These are phyloP conservation scores for Cladosporium velox DNA, from an alignment of 2,329 filamentous ascomycete species.

Conservation along the genomic window DNA sequence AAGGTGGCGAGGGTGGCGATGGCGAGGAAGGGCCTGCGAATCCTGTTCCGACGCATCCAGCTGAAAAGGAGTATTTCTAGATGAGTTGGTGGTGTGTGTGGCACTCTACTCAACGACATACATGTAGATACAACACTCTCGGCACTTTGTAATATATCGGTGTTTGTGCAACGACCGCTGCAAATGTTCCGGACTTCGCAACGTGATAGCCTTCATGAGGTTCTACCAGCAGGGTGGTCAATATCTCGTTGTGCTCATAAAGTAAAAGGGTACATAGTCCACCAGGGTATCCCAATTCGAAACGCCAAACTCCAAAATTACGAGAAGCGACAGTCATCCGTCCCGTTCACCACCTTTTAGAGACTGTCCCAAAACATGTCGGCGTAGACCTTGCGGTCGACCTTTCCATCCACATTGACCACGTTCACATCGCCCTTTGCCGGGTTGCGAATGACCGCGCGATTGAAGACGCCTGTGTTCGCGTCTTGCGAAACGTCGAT, in stretches of 20 bases:
- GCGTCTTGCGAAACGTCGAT: conserved; percentile 82
- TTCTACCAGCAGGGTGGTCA: not conserved
- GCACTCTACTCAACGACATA: not conserved
- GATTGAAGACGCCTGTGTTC: conserved; percentile 75
- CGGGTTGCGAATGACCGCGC: conserved; percentile 73
- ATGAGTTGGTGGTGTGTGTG: not conserved
- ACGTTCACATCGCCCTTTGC: conserved; percentile 83
- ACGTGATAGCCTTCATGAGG: not conserved
- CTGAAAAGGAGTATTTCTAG: not conserved
- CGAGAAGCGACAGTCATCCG: not conserved
- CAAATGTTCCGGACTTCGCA: not conserved
- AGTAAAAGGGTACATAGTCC: not conserved
- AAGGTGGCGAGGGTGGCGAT: conserved; percentile 6
- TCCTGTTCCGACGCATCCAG: conserved; percentile 18
- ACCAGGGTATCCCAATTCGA: conserved; percentile 5
- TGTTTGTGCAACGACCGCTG: not conserved
- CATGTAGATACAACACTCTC: not conserved
- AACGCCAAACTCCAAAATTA: conserved; percentile 3
- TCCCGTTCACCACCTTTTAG: not conserved
- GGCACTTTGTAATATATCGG: not conserved
- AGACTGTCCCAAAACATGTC: conserved; percentile 84
- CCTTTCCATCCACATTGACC: conserved; percentile 85
- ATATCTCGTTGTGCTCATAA: conserved; percentile 2
- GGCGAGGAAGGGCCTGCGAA: conserved; percentile 12
- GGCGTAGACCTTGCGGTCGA: conserved; percentile 87